Evolutionary conservation across 2,329 filamentous ascomycete genomes (phyloP).

Genomic region (Xylariaceae sp.): DNA sequence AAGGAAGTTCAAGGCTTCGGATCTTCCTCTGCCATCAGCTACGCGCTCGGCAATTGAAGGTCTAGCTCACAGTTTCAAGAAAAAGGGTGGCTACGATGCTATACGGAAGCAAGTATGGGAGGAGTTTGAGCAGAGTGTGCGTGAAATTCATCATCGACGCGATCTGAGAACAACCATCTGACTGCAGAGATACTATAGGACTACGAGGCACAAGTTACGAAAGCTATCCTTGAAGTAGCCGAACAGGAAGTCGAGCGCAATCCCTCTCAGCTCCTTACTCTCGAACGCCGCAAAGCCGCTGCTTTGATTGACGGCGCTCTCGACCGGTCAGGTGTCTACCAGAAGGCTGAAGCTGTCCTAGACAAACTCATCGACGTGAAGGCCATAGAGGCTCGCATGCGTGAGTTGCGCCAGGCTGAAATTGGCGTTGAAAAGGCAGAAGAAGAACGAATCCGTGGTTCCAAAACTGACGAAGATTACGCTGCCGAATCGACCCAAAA

Average conservation of each 20-base stretch:
- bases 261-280: constrained; percentile 62
- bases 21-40: constrained; percentile 67
- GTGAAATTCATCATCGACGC: constrained; percentile 20
- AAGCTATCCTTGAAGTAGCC: constrained; percentile 63
- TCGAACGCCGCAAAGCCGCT: constrained; percentile 68
- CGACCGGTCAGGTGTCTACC: constrained; percentile 71
- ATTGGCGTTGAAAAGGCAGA: constrained; percentile 65
- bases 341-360: constrained; percentile 62
- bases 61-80: constrained; percentile 76
- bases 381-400: constrained; percentile 64
- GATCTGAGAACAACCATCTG: constrained; percentile 4
- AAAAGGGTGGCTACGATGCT: constrained; percentile 76
- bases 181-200: constrained; percentile 44
- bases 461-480: constrained; percentile 71
- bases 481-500: constrained; percentile 59
- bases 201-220: constrained; percentile 61
- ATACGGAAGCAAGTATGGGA: constrained; percentile 74
- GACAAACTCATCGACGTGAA: constrained; percentile 61
- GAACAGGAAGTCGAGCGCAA: constrained; percentile 72
- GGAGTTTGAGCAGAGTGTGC: constrained; percentile 65
- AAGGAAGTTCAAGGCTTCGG: constrained; percentile 63
- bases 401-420: constrained; percentile 61
- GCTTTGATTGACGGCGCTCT: constrained; percentile 73
- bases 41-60: constrained; percentile 69
- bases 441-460: constrained; percentile 58